These are phyloP conservation scores for Populus trichocarpa DNA, from an alignment of 441 rosid genomes.

Conservation along the genomic window DNA sequence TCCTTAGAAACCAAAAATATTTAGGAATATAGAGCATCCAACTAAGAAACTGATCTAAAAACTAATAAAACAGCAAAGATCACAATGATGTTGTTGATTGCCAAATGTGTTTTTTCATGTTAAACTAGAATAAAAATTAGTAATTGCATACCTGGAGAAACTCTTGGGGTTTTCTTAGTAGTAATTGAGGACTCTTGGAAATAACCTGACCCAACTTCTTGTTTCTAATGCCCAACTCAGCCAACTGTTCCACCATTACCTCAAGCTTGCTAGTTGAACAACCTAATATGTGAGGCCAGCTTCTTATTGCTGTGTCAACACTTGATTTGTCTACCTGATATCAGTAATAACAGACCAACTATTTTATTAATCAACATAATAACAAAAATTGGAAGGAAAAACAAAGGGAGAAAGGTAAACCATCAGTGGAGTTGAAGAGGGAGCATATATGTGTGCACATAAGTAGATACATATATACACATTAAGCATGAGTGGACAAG, in stretches of 20 bases:
- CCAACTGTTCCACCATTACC: conserved; percentile 56
- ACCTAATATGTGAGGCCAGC: conserved; percentile 82
- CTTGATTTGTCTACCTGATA: conserved; percentile 57
- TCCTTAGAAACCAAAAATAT: too few relatives aligned
- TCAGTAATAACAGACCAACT: not conserved
- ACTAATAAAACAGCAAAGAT: not conserved
- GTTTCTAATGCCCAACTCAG: conserved; percentile 47
- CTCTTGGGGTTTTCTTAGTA: conserved; percentile 67
- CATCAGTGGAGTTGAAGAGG: not conserved
- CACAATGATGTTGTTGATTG: not conserved
- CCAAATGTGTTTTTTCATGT: not conserved
- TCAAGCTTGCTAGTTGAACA: conserved; percentile 64
- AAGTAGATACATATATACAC: not conserved
- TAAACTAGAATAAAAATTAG: not conserved
- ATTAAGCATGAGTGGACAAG: not conserved
- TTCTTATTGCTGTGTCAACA: conserved; percentile 56
- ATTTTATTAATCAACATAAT: not conserved
- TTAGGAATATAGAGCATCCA: too few relatives aligned
- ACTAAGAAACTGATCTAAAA: not conserved
- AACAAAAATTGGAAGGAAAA: not conserved
- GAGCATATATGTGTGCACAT: not conserved
- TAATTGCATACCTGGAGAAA: conserved; percentile 45
- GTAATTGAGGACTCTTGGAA: conserved; percentile 78
- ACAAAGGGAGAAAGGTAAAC: not conserved
- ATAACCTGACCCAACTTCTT: conserved; percentile 67